Conservation (phyloP, 257 asterid species). For the Oldenlandia corymbosa region DNA sequence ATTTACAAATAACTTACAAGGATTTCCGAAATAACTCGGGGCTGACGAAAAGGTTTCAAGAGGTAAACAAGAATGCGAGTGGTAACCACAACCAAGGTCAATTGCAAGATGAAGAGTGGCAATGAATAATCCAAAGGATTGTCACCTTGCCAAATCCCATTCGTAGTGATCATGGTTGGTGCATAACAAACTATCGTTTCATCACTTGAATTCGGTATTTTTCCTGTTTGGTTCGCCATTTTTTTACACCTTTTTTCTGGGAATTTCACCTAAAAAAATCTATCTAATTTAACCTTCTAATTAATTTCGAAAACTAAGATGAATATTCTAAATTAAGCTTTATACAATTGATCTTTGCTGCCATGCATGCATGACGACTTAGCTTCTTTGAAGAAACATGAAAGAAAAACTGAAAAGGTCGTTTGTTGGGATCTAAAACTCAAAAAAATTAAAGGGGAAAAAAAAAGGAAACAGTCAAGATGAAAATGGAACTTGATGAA, state of each 20-base stretch:
- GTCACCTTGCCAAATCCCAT: slow-evolving; percentile 93
- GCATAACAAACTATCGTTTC: slow-evolving; percentile 79
- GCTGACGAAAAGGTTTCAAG: slow-evolving; percentile 88
- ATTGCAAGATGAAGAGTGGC: slow-evolving; percentile 83
- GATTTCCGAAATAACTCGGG: slow-evolving; percentile 88
- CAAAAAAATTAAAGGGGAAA: not conserved
- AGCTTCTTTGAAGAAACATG: not conserved
- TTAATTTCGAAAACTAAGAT: not conserved
- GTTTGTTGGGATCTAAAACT: not conserved
- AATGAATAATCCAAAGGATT: slow-evolving; percentile 87
- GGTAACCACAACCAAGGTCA: slow-evolving; percentile 57
- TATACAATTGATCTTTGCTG: not conserved
- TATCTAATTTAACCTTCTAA: not conserved
- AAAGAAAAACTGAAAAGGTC: not conserved
- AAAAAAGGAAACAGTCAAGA: not conserved
- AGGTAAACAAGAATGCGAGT: slow-evolving; percentile 71
- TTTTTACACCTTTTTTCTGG: not conserved
- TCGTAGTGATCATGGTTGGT: slow-evolving; percentile 88
- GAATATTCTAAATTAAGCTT: not conserved
- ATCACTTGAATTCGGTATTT: slow-evolving; percentile 24
- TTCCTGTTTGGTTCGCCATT: slow-evolving; percentile 26
- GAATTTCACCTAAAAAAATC: too few species aligned
- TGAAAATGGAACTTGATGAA: not conserved
- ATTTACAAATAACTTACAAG: slow-evolving; percentile 57
- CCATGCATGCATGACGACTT: not conserved